A percentile compares a stretch with the other conserved stretches of the same genome.
Conservation (phyloP, 2,329 filamentous ascomycete species). For the Xylariaceae sp. region DNA sequence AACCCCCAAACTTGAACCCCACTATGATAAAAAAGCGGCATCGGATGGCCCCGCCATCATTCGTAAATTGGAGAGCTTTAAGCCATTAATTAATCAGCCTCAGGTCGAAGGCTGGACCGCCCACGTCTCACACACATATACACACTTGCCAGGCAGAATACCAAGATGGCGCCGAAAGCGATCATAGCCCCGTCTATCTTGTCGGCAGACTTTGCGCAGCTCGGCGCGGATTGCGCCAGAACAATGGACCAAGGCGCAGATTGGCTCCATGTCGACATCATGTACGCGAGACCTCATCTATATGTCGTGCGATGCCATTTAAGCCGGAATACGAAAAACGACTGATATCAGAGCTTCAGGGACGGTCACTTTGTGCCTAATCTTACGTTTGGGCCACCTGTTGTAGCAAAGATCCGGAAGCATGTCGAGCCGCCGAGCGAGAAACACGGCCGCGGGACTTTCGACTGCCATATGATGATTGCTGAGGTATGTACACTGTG, state of each 20-base stretch:
- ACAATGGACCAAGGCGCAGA: slow-evolving; percentile 86
- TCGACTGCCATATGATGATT: slow-evolving; percentile 99
- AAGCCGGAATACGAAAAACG: neutral
- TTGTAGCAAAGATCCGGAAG: slow-evolving; percentile 87
- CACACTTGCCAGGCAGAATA: neutral
- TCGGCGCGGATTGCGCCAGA: slow-evolving; percentile 79
- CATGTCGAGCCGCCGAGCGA: slow-evolving; percentile 74
- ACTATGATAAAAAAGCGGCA: slow-evolving; percentile 13
- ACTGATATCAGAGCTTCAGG: slow-evolving; percentile 48
- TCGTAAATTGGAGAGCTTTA: slow-evolving; percentile 16
- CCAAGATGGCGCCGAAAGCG: slow-evolving; percentile 74
- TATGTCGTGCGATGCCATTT: neutral
- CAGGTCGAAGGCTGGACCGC: no score
- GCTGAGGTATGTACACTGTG: slow-evolving; percentile 66
- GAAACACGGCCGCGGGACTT: slow-evolving; percentile 77
- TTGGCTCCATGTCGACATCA: slow-evolving; percentile 94
- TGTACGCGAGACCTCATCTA: slow-evolving; percentile 39
- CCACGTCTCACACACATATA: neutral
- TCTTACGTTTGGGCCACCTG: slow-evolving; percentile 92
- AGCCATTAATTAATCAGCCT: slow-evolving; percentile 10
- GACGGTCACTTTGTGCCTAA: slow-evolving; percentile 99
- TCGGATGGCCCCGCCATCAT: slow-evolving; percentile 22
- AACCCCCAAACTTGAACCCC: slow-evolving; percentile 9
- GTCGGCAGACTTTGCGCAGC: slow-evolving; percentile 87
- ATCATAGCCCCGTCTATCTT: slow-evolving; percentile 99